Evolutionary conservation across 768 basidiomycete species (phyloP).

Genomic region (Guyanaporus albipodus): DNA sequence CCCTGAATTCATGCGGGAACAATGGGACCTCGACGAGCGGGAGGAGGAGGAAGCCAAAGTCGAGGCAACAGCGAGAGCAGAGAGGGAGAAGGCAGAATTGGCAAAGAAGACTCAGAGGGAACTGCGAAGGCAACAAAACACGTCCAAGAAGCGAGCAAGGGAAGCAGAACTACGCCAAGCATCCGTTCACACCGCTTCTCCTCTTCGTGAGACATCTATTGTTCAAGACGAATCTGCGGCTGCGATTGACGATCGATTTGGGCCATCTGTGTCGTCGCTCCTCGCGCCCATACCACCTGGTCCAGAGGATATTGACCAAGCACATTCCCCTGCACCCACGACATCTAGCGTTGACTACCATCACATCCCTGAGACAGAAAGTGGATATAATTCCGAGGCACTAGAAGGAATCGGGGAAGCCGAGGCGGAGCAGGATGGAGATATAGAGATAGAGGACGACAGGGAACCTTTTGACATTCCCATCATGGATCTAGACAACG

Average conservation of each 20-base stretch:
- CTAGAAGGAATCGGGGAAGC: slow-evolving; percentile 30
- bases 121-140: slow-evolving; percentile 49
- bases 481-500: slow-evolving; percentile 27
- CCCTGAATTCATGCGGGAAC: slow-evolving; percentile 78
- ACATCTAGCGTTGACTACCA: slow-evolving; percentile 45
- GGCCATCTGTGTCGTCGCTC: slow-evolving; percentile 25
- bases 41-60: slow-evolving; percentile 68
- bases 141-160: slow-evolving; percentile 49
- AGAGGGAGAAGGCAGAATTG: slow-evolving; percentile 42
- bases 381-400: slow-evolving; percentile 53
- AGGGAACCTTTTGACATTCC: slow-evolving; percentile 20
- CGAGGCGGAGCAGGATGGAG: slow-evolving; percentile 25
- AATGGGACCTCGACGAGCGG: slow-evolving; percentile 67
- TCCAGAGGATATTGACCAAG: slow-evolving; percentile 32
- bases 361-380: slow-evolving; percentile 40
- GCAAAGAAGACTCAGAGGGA: slow-evolving; percentile 40
- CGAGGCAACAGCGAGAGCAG: slow-evolving; percentile 38
- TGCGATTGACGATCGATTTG: slow-evolving; percentile 27
- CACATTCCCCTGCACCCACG: slow-evolving; percentile 50
- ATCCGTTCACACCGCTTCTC: slow-evolving; percentile 21
- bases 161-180: slow-evolving; percentile 27
- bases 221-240: slow-evolving; percentile 27
- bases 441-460: slow-evolving; percentile 22
- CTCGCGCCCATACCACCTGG: slow-evolving; percentile 21
- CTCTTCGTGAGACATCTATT: slow-evolving; percentile 27